These are phyloP conservation scores for Tephrocybe rancida DNA, from an alignment of 768 basidiomycete genomes.

Conservation along the genomic window DNA sequence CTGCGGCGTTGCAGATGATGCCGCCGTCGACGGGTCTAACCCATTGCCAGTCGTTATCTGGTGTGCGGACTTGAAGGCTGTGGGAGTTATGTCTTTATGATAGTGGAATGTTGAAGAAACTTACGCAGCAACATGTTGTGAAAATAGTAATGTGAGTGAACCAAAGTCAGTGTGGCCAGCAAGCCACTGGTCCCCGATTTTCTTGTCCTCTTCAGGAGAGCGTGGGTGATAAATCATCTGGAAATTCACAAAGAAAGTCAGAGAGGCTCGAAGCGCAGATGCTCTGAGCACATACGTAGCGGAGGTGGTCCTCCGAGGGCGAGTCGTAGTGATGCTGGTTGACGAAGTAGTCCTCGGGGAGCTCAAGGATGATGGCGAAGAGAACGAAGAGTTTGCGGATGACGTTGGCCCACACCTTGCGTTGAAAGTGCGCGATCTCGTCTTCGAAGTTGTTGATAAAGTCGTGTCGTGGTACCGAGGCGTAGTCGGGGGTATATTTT, in stretches of 20 bases:
- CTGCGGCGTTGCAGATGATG: slow-evolving; percentile 31
- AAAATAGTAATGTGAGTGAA: slow-evolving; percentile 38
- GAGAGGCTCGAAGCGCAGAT: neutral
- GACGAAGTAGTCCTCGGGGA: slow-evolving; percentile 47
- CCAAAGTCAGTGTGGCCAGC: slow-evolving; percentile 48
- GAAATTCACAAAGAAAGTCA: neutral
- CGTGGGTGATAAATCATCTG: slow-evolving; percentile 41
- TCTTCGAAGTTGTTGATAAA: slow-evolving; percentile 28
- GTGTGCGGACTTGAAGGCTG: slow-evolving; percentile 38
- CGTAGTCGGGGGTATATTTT: slow-evolving; percentile 28
- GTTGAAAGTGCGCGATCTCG: slow-evolving; percentile 30
- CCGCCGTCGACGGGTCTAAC: slow-evolving; percentile 33
- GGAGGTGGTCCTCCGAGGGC: slow-evolving; percentile 34
- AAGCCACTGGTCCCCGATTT: slow-evolving; percentile 44
- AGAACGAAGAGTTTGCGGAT: slow-evolving; percentile 29
- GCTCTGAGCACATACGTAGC: slow-evolving; percentile 23
- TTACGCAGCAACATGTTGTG: slow-evolving; percentile 24
- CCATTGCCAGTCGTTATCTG: slow-evolving; percentile 34
- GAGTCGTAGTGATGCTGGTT: slow-evolving; percentile 39
- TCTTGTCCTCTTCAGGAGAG: slow-evolving; percentile 38
- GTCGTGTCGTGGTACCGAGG: slow-evolving; percentile 21
- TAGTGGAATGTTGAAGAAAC: neutral
- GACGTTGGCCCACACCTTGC: slow-evolving; percentile 32
- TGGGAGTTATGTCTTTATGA: neutral
- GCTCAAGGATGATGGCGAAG: slow-evolving; percentile 43